A percentile compares a stretch with the other conserved stretches of the same genome.
Evolutionary conservation across 2,329 filamentous ascomycete genomes (phyloP).

Genomic region (Calonectria hongkongensis): DNA sequence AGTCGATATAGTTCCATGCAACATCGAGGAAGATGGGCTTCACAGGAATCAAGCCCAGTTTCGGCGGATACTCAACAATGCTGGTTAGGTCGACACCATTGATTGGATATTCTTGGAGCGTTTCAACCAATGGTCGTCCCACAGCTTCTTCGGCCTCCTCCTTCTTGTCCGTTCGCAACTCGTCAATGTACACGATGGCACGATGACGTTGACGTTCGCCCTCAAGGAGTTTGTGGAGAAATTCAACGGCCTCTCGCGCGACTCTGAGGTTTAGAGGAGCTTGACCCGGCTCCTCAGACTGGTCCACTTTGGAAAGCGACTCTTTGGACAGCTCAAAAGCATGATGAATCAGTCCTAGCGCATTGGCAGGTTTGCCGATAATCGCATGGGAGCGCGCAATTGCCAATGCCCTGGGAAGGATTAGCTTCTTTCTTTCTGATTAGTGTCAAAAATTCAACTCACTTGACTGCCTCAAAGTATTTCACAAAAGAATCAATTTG

Average conservation of each 20-base stretch:
- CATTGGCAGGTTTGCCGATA: constrained; percentile 82
- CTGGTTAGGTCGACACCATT: constrained; percentile 84
- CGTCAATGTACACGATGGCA: constrained; percentile 88
- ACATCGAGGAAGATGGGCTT: constrained; percentile 98
- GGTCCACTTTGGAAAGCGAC: constrained; percentile 69
- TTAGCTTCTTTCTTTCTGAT: constrained; percentile 40
- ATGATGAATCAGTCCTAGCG: constrained; percentile 88
- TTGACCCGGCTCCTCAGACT: constrained; percentile 52
- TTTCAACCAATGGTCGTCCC: constrained; percentile 79
- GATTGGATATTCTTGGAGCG: constrained; percentile 83
- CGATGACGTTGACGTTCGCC: constrained; percentile 87
- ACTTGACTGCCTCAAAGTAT: constrained; percentile 95
- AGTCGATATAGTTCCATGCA: constrained; percentile 98
- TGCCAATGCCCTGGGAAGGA: constrained; percentile 79
- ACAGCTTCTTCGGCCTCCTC: constrained; percentile 57
- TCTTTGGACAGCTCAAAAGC: constrained; percentile 78
- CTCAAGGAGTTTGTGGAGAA: constrained; percentile 77
- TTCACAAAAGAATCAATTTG: constrained; percentile 86
- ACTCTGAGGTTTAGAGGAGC: constrained; percentile 82
- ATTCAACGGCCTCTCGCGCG: constrained; percentile 72
- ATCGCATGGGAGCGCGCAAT: constrained; percentile 90
- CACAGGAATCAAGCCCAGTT: constrained; percentile 87
- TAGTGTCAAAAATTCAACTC: constrained; percentile 56
- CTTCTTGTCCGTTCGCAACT: constrained; percentile 72
- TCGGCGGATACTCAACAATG: constrained; percentile 91